Evolutionary conservation across 2,329 filamentous ascomycete species (phyloP).

Genomic region (Clarireedia sp.): DNA sequence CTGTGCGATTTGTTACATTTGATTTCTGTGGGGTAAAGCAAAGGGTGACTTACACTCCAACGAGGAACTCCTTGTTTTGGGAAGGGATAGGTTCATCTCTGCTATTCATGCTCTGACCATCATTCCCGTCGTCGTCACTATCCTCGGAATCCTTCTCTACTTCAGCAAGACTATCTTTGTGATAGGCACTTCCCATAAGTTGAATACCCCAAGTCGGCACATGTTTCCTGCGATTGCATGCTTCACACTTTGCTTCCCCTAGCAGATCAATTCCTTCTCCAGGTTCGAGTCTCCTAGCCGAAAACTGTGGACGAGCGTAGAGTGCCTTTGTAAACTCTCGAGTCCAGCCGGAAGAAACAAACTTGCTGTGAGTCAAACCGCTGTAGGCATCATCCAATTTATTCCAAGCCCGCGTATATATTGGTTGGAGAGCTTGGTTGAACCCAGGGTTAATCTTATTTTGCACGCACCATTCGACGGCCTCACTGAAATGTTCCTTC

Average conservation of each 20-base stretch:
- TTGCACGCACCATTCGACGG: conserved; percentile 74
- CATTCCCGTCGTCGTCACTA: conserved; percentile 33
- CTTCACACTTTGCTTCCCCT: conserved; percentile 33
- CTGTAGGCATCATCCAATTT: conserved; percentile 66
- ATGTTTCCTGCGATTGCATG: conserved; percentile 62
- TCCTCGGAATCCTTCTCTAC: conserved; percentile 40
- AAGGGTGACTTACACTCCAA: conserved; percentile 38
- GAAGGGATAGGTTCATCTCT: conserved; percentile 40
- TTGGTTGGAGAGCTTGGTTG: conserved; percentile 44
- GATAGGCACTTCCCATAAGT: conserved; percentile 59
- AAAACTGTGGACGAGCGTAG: conserved; percentile 54
- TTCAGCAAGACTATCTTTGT: conserved; percentile 56
- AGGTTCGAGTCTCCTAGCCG: conserved; percentile 9
- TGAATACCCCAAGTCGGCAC: conserved; percentile 56
- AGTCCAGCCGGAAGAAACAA: conserved; percentile 64
- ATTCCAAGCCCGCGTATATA: conserved; percentile 61
- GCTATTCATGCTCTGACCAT: conserved; percentile 33
- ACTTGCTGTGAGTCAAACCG: conserved; percentile 62
- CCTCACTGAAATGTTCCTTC: conserved; percentile 65
- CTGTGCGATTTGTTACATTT: conserved; percentile 22
- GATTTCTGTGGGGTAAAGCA: neutral
- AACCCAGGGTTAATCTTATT: conserved; percentile 70
- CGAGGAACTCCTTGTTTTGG: conserved; percentile 39
- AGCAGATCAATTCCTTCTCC: conserved; percentile 37
- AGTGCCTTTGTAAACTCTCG: conserved; percentile 57